These are phyloP conservation scores for Kluyveromyces dobzhanskii DNA, from an alignment of 805 yeast species.

Conservation along the genomic window DNA sequence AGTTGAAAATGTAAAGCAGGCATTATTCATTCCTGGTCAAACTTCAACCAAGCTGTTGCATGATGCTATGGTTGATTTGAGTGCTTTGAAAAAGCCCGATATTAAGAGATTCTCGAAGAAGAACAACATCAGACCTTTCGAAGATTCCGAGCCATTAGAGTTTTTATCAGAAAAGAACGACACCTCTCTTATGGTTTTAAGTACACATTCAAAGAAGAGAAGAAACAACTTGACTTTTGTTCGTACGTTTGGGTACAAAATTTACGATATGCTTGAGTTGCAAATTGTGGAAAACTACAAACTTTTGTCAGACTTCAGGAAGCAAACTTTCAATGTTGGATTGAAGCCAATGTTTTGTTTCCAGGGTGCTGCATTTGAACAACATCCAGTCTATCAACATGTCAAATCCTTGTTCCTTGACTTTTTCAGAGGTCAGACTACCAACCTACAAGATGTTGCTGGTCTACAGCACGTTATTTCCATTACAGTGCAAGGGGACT, in stretches of 20 bases:
- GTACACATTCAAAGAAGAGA: conserved; percentile 80
- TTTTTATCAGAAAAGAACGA: conserved; percentile 95
- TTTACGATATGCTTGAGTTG: conserved; percentile 92
- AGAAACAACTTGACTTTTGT: conserved; percentile 84
- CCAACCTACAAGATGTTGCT: conserved; percentile 83
- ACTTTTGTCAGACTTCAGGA: conserved; percentile 71
- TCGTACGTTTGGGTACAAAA: conserved; percentile 81
- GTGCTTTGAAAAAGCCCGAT: conserved; percentile 86
- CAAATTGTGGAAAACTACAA: conserved; percentile 61
- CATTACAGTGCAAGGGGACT: conserved; percentile 66
- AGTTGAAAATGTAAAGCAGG: conserved; percentile 82
- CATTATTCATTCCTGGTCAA: conserved; percentile 85
- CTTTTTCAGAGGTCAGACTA: conserved; percentile 78
- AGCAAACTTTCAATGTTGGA: conserved; percentile 75
- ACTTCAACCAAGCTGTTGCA: conserved; percentile 72
- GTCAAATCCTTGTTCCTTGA: conserved; percentile 84
- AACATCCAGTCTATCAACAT: conserved; percentile 78
- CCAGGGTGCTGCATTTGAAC: conserved; percentile 86
- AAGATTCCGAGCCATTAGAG: conserved; percentile 76
- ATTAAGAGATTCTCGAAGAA: conserved; percentile 80
- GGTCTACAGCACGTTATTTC: conserved; percentile 90
- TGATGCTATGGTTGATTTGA: conserved; percentile 80
- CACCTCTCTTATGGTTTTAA: conserved; percentile 70
- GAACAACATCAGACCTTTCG: conserved; percentile 88
- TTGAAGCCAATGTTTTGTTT: conserved; percentile 90